Percentiles rank a stretch among this genome's conserved stretches.
These are phyloP conservation scores for Phytophthora agathidicida DNA, from an alignment of 352 stramenopile genomes.

Conservation along the genomic window DNA sequence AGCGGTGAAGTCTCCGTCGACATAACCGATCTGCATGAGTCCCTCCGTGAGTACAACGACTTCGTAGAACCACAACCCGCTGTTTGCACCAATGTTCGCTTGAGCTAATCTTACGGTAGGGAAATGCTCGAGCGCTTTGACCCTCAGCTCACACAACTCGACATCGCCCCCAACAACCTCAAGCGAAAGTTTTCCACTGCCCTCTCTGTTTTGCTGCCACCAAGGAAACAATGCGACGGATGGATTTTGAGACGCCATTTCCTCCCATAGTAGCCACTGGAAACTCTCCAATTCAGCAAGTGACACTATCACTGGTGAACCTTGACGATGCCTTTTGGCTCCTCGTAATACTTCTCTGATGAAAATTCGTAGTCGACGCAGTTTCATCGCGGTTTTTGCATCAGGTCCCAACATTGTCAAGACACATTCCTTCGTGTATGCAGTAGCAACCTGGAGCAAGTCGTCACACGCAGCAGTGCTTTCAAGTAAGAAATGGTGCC, in stretches of 20 bases:
- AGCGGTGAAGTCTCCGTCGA: constrained; percentile 82
- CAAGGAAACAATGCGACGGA: constrained; percentile 8
- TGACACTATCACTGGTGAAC: constrained; percentile 1
- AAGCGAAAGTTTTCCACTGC: constrained; percentile 25
- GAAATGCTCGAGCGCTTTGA: constrained; percentile 80
- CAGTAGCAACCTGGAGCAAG: constrained; percentile 39
- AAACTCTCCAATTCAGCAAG: constrained; percentile 41
- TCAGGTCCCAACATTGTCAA: constrained; percentile 30
- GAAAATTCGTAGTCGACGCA: constrained; percentile 34
- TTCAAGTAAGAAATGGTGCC: constrained; percentile 22
- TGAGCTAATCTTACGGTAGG: constrained; percentile 68
- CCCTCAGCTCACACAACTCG: constrained; percentile 53
- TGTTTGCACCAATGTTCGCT: constrained; percentile 53
- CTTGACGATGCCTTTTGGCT: background rate
- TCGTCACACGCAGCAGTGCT: constrained; percentile 17
- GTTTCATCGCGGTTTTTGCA: constrained; percentile 40
- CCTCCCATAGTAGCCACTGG: constrained; percentile 38
- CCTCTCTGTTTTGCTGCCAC: constrained; percentile 32
- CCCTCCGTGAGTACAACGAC: constrained; percentile 88
- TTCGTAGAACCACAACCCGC: constrained; percentile 92
- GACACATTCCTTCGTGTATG: constrained; percentile 11
- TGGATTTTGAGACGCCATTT: background rate
- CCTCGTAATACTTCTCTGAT: constrained; percentile 19
- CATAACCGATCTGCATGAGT: constrained; percentile 95
- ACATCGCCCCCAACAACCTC: constrained; percentile 77